phyloP scores from a whole-genome alignment of 805 yeast genomes.

The Candida sithepensis region DNA sequence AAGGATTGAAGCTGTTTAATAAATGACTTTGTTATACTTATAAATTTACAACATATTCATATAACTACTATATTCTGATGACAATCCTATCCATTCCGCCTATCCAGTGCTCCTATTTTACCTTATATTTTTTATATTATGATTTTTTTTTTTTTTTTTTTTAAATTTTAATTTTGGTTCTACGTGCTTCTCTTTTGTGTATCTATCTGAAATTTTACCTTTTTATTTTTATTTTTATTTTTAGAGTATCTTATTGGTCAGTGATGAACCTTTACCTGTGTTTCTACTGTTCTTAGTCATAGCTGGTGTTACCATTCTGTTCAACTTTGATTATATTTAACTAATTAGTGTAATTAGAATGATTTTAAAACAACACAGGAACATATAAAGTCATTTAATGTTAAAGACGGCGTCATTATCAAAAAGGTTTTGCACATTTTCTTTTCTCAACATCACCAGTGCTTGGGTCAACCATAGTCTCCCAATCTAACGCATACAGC shows the following conservation, averaged over 20 bases:
- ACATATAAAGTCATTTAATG: too few species aligned
- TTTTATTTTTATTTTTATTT: neutral
- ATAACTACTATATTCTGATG: neutral
- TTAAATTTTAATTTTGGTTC: too few species aligned
- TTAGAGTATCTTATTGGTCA: neutral
- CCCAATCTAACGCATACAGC: conserved; percentile 94
- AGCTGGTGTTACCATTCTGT: too few species aligned
- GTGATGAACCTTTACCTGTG: neutral
- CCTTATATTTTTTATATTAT: neutral
- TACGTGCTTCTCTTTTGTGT: too few species aligned
- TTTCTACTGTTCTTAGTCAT: neutral
- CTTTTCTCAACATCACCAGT: conserved; percentile 76
- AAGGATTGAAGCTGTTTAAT: conserved; percentile 48
- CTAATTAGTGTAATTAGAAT: neutral
- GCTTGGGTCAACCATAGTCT: conserved; percentile 77
- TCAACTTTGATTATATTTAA: too few species aligned
- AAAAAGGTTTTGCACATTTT: conserved; percentile 89
- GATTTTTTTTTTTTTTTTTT: neutral
- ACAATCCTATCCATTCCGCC: neutral
- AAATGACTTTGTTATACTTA: neutral
- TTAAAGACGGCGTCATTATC: too few species aligned
- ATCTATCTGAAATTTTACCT: too few species aligned
- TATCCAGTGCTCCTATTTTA: too few species aligned
- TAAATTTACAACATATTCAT: neutral
- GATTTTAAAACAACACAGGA: too few species aligned